Conservation (phyloP, 371 early-diverging fungal species). For the Mortierella sp. region DNA sequence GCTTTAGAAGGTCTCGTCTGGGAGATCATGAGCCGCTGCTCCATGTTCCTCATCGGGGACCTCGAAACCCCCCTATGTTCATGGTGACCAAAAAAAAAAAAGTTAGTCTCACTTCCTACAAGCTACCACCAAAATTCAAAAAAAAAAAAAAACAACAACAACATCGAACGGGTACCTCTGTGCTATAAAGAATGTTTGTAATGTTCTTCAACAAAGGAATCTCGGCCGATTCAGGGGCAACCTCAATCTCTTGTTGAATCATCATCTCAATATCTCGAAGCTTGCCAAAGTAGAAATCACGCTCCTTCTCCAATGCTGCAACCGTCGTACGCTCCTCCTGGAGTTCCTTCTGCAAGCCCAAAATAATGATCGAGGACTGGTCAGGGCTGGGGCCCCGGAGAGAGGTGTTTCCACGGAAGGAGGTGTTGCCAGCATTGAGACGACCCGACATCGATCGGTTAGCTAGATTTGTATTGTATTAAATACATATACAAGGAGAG, state of each 20-base stretch:
- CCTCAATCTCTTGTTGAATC: conserved; percentile 79
- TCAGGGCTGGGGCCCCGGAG: conserved; percentile 51
- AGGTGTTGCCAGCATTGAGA: conserved; percentile 18
- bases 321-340: conserved; percentile 84
- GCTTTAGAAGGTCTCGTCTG: conserved; percentile 49
- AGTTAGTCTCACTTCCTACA: no score
- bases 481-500: no score
- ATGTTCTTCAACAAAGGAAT: conserved; percentile 75
- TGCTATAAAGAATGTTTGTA: conserved; percentile 87
- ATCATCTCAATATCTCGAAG: conserved; percentile 93
- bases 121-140: not conserved
- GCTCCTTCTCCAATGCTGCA: conserved; percentile 92
- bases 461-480: conserved; percentile 20
- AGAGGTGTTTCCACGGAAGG: conserved; percentile 41
- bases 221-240: conserved; percentile 56
- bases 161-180: conserved; percentile 68
- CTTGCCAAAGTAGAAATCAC: conserved; percentile 96
- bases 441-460: conserved; percentile 52
- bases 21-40: conserved; percentile 35
- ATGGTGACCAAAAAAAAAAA: not conserved
- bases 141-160: not conserved
- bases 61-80: conserved; percentile 48
- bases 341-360: conserved; percentile 59
- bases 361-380: conserved; percentile 25
- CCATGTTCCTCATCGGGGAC: conserved; percentile 32